phyloP scores from a whole-genome alignment of 192 early-diverging fungal species.

The Coemansia brasiliensis region DNA sequence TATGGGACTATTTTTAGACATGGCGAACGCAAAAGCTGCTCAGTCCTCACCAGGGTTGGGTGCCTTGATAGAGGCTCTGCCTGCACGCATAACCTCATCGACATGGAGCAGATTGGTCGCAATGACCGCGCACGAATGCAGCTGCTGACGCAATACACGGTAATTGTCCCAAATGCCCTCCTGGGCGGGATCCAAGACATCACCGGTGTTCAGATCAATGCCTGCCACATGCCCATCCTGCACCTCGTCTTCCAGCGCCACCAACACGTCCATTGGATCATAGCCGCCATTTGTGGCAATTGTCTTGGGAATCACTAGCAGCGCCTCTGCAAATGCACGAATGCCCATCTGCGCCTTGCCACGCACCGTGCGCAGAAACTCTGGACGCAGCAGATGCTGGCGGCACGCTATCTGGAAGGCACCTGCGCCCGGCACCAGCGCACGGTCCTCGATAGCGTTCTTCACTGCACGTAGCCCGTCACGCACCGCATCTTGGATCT shows the following conservation, averaged over 20 bases:
- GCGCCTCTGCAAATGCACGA: slow-evolving; percentile 93
- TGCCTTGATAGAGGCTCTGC: slow-evolving; percentile 56
- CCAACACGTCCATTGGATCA: slow-evolving; percentile 95
- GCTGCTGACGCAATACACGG: slow-evolving; percentile 92
- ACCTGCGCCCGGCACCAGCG: slow-evolving; percentile 89
- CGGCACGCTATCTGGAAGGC: slow-evolving; percentile 93
- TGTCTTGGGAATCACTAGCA: slow-evolving; percentile 96
- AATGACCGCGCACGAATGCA: slow-evolving; percentile 97
- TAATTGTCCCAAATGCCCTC: slow-evolving; percentile 99
- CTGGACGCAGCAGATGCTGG: slow-evolving; percentile 68
- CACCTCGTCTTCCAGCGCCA: slow-evolving; percentile 89
- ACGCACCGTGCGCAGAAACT: slow-evolving; percentile 87
- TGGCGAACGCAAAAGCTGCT: too few relatives aligned
- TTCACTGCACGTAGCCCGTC: slow-evolving; percentile 98
- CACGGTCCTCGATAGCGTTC: slow-evolving; percentile 94
- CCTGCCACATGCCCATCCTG: slow-evolving; percentile 89
- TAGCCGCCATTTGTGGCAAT: slow-evolving; percentile 94
- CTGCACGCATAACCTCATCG: slow-evolving; percentile 96
- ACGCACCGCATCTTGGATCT: slow-evolving; percentile 97
- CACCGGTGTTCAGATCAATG: slow-evolving; percentile 90
- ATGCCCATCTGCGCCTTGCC: slow-evolving; percentile 96
- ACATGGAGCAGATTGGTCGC: slow-evolving; percentile 96
- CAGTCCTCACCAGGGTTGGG: slow-evolving; percentile 47
- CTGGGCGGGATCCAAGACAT: slow-evolving; percentile 84
- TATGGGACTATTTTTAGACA: slow-evolving; percentile 8